Evolutionary conservation across 73 alveolate genomes (phyloP), one percentile per base, ranked within the genome.

Genomic region (Paramecium pentaurelia): DNA sequence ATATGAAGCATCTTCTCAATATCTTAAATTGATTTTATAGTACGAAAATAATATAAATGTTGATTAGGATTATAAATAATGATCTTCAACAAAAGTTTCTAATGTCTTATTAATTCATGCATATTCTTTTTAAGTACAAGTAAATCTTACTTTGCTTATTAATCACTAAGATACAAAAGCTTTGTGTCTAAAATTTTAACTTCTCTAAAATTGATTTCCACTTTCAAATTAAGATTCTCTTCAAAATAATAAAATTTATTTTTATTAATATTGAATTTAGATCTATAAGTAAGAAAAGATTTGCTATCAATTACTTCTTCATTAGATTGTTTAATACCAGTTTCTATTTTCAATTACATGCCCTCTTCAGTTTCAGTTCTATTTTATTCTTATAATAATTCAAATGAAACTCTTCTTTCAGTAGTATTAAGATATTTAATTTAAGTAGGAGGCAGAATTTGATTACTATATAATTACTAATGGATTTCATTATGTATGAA

Each of bases 121-220:
- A 80, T 32, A 4, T 47, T 28, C 30, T 80, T 45, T 16, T 47
- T 80, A 8, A 80, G 30, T 0, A 80, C 44, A 38, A 80, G n/a
- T 22, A 32, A 27, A 32, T 80, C 91, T 47, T 80, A 49, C 34
- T 80, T 80, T 32, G 91, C 91, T 80, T 80, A 47, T 25, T 80
- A 42, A 44, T 80, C 58, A 80, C 71, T 49, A 18, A 80, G 9
- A 47, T 80, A 80, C 27, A 47, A 40, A 2, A 80, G 22, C 8
- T 28, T 27, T 20, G 91, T 80, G 49, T 80, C 91, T 4, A 16
- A 18, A 32, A 28, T 11, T 49, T 80, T 80, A 5, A 4, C 6
- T 11, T 80, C 91, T 36, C 32, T 16, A 28, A 45, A 80, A 6
- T 20, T 20, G 14, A 47, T 18, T 22, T 80, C 71, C 1, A 80